Percentiles rank a stretch among this genome's conserved stretches.
Evolutionary conservation across 2,329 filamentous ascomycete species (phyloP).

Genomic region (Sporothrix protearum): DNA sequence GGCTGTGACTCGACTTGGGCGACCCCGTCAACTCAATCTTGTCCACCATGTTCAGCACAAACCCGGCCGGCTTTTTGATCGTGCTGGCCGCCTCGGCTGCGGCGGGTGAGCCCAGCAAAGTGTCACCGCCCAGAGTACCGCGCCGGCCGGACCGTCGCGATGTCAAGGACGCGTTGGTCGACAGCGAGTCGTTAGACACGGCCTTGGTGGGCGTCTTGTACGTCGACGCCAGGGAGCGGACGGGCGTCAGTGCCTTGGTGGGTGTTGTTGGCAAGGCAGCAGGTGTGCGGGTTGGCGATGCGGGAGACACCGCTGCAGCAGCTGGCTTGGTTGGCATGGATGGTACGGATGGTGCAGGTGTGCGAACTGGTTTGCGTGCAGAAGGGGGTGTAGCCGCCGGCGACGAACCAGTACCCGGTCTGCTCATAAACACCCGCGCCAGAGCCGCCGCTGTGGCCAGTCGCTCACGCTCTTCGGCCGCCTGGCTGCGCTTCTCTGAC

Average conservation of each 20-base stretch:
- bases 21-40: slow-evolving; percentile 43
- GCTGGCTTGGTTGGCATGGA: background rate
- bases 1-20: slow-evolving; percentile 5
- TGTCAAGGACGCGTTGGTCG: background rate
- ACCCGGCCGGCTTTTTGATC: slow-evolving; percentile 24
- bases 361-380: background rate
- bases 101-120: slow-evolving; percentile 28
- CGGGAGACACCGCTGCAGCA: background rate
- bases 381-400: background rate
- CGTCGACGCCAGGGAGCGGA: background rate
- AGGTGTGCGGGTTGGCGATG: background rate
- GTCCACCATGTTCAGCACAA: slow-evolving; percentile 55
- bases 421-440: slow-evolving; percentile 8
- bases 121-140: slow-evolving; percentile 12
- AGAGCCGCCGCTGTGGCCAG: slow-evolving; percentile 20
- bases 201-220: slow-evolving; percentile 16
- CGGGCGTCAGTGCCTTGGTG: background rate
- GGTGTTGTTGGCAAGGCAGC: slow-evolving; percentile 13
- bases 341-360: background rate
- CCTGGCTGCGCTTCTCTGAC: background rate
- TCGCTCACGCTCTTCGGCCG: background rate
- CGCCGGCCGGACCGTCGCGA: slow-evolving; percentile 19
- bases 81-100: slow-evolving; percentile 31
- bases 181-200: slow-evolving; percentile 16
- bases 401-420: background rate